Evolutionary conservation across 495 filamentous ascomycete species (phyloP), one percentile per base, ranked within the genome.

Genomic region (Trichoderma orchidacearum): DNA sequence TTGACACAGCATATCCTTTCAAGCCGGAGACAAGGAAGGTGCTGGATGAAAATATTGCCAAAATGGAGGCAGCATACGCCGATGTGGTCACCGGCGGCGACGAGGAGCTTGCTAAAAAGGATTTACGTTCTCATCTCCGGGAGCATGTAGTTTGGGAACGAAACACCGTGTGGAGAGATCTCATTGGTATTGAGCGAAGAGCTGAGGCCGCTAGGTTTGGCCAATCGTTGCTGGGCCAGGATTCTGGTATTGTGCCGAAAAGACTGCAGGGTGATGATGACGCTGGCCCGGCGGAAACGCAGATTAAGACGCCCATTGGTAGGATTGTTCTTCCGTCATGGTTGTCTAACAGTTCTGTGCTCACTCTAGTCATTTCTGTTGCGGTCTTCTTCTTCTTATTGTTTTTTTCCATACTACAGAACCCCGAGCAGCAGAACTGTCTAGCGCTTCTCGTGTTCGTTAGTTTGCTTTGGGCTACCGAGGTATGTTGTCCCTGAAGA

Each of bases 131-230:
- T 21, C 90, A 99, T 67, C 76, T 99, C 29, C 76, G 93, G 61
- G 93, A 99, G 69, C 93, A 99, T 72, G 92, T 99, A 17, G 90
- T 97, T 30, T 99, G 94, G 94, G 93, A 99, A 64, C 80, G 93
- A 50, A 99, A 99, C 62, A 99, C 93, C 0, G 93, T 99, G 4
- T 99, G 93, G 93, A 76, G 94, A 68, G 93, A 99, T 60, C 92
- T 99, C 82, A 99, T 99, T 64, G 93, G 92, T 55, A 89, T 99
- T 59, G 93, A 99, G 73, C 78, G 93, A 23, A 93, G 95, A 73
- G 89, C 90, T 5, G 90, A 99, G 69, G 93, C 91, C 23, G 93
- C 92, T 12, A 95, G 91, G 59, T 79, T 99, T 59, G 94, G 93
- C 15, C 78, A 83, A 57, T 89, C 89, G 5, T 76, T 98, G 50